Evolutionary conservation across 306 rosid species (phyloP).

Genomic region (Gastrolobium bilobum): DNA sequence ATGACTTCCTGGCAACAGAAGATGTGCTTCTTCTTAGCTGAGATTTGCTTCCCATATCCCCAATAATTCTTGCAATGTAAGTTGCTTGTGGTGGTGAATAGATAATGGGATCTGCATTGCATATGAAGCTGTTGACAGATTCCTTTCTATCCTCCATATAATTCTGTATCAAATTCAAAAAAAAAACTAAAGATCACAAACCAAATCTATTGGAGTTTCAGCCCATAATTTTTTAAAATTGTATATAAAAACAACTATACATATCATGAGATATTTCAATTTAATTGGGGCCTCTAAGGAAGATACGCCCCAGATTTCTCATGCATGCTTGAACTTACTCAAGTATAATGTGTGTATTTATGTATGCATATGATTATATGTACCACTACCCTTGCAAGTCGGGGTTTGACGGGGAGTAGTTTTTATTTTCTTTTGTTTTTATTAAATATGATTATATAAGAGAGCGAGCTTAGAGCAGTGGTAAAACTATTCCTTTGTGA

Average conservation of each 20-base stretch:
- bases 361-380: not conserved
- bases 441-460: too few relatives aligned
- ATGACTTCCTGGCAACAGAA: constrained; percentile 68
- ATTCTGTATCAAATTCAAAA: constrained; percentile 56
- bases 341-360: not conserved
- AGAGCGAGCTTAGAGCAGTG: too few relatives aligned
- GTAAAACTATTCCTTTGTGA: too few relatives aligned
- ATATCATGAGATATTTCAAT: too few relatives aligned
- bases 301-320: not conserved
- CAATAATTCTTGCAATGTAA: constrained; percentile 60
- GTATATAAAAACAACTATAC: not conserved
- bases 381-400: too few relatives aligned
- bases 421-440: too few relatives aligned
- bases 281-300: not conserved
- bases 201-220: not conserved
- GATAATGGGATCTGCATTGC: constrained; percentile 61
- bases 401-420: too few relatives aligned
- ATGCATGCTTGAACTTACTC: not conserved
- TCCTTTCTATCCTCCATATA: constrained; percentile 56
- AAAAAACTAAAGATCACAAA: not conserved
- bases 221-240: not conserved
- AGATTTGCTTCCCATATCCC: constrained; percentile 63
- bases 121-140: constrained; percentile 59
- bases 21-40: constrained; percentile 76
- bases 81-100: constrained; percentile 68